Evolutionary conservation across 805 yeast species (phyloP).

Genomic region (Ogataea nitratoaversa): DNA sequence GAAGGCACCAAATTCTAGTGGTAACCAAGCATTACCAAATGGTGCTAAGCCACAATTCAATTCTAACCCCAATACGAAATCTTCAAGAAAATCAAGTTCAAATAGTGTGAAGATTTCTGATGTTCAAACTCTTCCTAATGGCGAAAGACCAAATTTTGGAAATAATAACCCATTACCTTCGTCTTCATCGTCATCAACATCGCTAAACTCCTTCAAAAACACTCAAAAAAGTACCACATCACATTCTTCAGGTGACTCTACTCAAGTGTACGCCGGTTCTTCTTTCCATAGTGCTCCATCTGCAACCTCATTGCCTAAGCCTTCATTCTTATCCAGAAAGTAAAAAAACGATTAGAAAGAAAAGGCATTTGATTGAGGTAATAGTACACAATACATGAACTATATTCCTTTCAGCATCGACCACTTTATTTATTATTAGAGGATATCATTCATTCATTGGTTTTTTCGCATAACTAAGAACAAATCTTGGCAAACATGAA

Average conservation of each 20-base stretch:
- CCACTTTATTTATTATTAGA: no score
- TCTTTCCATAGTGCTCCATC: constrained; percentile 55
- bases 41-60: constrained; percentile 14
- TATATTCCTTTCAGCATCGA: no score
- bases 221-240: no score
- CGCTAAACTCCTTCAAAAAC: no score
- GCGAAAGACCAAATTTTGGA: constrained; percentile 20
- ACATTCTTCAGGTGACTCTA: constrained; percentile 9
- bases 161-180: constrained; percentile 3
- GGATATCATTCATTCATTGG: no score
- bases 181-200: constrained; percentile 2
- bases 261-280: constrained; percentile 47
- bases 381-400: background rate
- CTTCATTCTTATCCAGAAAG: constrained; percentile 37
- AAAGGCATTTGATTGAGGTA: background rate
- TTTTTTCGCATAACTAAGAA: background rate
- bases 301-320: constrained; percentile 52
- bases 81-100: constrained; percentile 3
- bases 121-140: constrained; percentile 17
- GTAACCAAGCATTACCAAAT: constrained; percentile 6
- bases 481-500: no score
- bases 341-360: constrained; percentile 4
- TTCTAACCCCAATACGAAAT: background rate
- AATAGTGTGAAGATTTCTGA: constrained; percentile 6
- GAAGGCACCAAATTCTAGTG: background rate